Evolutionary conservation across 2,329 filamentous ascomycete species (phyloP).

Genomic region (Nigrospora osmanthi): DNA sequence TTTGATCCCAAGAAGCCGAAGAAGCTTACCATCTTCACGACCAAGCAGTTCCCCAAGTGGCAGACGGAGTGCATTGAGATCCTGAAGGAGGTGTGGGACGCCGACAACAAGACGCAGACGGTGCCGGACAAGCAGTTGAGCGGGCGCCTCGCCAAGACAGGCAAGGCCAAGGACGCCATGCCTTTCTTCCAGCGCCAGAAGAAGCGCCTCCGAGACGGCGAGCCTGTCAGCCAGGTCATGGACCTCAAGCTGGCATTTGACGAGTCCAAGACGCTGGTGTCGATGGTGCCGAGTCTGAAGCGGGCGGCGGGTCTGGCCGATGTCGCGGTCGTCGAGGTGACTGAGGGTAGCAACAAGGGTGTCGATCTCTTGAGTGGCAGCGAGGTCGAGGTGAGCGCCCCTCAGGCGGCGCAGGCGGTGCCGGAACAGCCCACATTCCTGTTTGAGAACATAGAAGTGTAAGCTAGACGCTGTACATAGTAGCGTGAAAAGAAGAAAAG

Average conservation of each 20-base stretch:
- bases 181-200: slow-evolving; percentile 88
- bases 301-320: slow-evolving; percentile 62
- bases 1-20: slow-evolving; percentile 92
- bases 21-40: slow-evolving; percentile 80
- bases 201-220: slow-evolving; percentile 67
- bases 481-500: background rate
- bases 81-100: slow-evolving; percentile 63
- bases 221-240: slow-evolving; percentile 61
- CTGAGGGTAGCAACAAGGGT: slow-evolving; percentile 62
- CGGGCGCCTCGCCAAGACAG: slow-evolving; percentile 70
- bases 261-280: slow-evolving; percentile 64
- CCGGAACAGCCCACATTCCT: slow-evolving; percentile 2
- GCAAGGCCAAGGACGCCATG: slow-evolving; percentile 96
- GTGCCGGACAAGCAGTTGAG: slow-evolving; percentile 73
- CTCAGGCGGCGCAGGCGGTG: slow-evolving; percentile 1
- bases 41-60: slow-evolving; percentile 77
- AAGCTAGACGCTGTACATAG: background rate
- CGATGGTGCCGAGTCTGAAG: slow-evolving; percentile 76
- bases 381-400: background rate
- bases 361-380: background rate
- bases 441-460: slow-evolving; percentile 1
- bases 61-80: slow-evolving; percentile 85
- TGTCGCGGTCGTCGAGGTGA: slow-evolving; percentile 65
- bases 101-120: slow-evolving; percentile 45
- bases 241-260: slow-evolving; percentile 82